Evolutionary conservation across 2,329 filamentous ascomycete species (phyloP), one percentile per base, ranked within the genome.

Genomic region (Coleophoma crateriformis): DNA sequence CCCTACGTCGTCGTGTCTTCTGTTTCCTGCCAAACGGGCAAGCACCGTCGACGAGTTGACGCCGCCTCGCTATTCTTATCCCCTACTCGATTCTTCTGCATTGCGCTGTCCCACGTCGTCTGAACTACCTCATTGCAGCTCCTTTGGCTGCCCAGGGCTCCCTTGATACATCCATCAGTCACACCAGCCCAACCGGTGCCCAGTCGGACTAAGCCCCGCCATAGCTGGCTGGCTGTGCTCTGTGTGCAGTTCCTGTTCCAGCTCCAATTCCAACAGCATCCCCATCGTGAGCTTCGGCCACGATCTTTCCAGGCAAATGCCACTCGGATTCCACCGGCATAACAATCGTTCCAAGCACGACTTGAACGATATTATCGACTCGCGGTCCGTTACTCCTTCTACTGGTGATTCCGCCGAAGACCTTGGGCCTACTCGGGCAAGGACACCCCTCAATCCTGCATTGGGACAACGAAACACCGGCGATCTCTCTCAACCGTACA

Each of bases 281-380:
- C 54, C 47, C 50, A 54, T 55, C 54, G 55, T 58, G 58, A 55
- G 57, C 58, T 58, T 41, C 53, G 56, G 56, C 55, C 55, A 57
- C 58, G 54, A 58, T 41, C 50, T 47, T 34, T 47, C 51, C 53
- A 34, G 50, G 54, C 55, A 57, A 58, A 65, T 65, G 63, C 63
- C 61, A 51, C 61, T 61, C 52, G 56, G 57, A 56, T 56, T 62
- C 53, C 53, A 57, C 43, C 58, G 58, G 46, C 60, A 64, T 46
- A 62, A 54, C 52, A 64, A 65, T 60, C 61, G 62, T 57, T 65
- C 63, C 50, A 64, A 60, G 54, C 61, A 60, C 57, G 58, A 57
- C 51, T 57, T 64, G 59, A 56, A 57, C 53, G 61, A 64, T 54
- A 49, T 54, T 19, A 41, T 44, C 32, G 44, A 27, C 14, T 53